These are phyloP conservation scores for Lasiosphaeria miniovina DNA, from an alignment of 495 filamentous ascomycete species.

Conservation along the genomic window DNA sequence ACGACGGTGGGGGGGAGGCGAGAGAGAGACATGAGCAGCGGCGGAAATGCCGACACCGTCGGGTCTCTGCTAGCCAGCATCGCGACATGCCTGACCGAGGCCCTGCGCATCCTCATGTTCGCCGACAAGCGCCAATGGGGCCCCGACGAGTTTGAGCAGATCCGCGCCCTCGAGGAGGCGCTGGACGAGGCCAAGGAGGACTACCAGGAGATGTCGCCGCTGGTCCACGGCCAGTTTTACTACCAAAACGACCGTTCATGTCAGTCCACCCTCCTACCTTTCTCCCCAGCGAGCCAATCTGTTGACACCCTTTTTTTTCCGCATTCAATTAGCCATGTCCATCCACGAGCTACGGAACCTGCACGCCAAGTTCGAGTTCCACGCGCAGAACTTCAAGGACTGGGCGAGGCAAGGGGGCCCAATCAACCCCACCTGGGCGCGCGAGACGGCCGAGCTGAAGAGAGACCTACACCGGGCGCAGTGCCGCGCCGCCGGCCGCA, in stretches of 20 bases:
- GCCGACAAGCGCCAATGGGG: conserved; percentile 51
- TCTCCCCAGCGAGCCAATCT: no score
- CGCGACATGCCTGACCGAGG: conserved; percentile 42
- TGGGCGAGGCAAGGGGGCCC: conserved; percentile 45
- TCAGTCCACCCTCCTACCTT: conserved; percentile 18
- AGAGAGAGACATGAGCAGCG: conserved; percentile 12
- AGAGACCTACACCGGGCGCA: conserved; percentile 46
- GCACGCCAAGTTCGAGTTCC: conserved; percentile 35
- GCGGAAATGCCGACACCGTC: conserved; percentile 38
- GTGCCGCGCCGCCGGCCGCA: conserved; percentile 45
- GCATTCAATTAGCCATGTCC: conserved; percentile 33
- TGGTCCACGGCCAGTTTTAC: conserved; percentile 47
- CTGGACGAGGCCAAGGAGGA: conserved; percentile 52
- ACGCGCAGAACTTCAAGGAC: conserved; percentile 40
- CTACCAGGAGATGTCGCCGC: conserved; percentile 46
- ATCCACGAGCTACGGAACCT: conserved; percentile 41
- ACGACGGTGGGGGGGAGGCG: not conserved
- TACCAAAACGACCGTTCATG: conserved; percentile 48
- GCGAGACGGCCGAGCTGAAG: conserved; percentile 37
- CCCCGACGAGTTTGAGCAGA: conserved; percentile 48
- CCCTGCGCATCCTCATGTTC: conserved; percentile 45
- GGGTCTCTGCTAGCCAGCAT: conserved; percentile 48
- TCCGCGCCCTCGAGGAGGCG: conserved; percentile 42
- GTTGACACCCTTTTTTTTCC: no score
- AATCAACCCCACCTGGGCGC: conserved; percentile 44